Percentiles rank a stretch among this genome's conserved stretches.
Evolutionary conservation across 257 asterid genomes (phyloP).

Genomic region (Echites panduratus): DNA sequence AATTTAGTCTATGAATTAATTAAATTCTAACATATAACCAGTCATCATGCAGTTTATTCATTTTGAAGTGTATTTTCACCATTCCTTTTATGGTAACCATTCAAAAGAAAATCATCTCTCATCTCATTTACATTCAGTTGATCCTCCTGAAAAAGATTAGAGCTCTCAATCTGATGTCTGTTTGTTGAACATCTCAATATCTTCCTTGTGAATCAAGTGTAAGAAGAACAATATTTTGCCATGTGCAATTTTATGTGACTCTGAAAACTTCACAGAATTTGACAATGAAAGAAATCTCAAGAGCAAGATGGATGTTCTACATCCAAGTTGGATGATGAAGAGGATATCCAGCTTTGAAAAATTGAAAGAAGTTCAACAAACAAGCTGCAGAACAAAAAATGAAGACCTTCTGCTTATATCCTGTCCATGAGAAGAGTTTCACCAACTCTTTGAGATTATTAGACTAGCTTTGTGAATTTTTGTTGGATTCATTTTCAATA

Average conservation of each 20-base stretch:
- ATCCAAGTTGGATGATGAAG: slow-evolving; percentile 92
- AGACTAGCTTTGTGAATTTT: slow-evolving; percentile 76
- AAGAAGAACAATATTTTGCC: slow-evolving; percentile 27
- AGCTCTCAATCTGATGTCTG: background rate
- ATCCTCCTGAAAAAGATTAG: slow-evolving; percentile 18
- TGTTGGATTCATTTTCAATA: slow-evolving; percentile 44
- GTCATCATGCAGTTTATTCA: background rate
- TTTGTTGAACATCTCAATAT: slow-evolving; percentile 13
- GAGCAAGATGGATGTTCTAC: slow-evolving; percentile 80
- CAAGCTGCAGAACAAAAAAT: slow-evolving; percentile 80
- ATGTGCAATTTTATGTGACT: slow-evolving; percentile 42
- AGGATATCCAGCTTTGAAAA: slow-evolving; percentile 78
- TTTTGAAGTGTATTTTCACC: background rate
- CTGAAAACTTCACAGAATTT: slow-evolving; percentile 39
- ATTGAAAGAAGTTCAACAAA: slow-evolving; percentile 74
- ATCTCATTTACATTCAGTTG: too few relatives aligned
- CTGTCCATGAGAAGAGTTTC: slow-evolving; percentile 83
- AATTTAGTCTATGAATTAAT: background rate
- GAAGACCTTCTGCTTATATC: slow-evolving; percentile 74
- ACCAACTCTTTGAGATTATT: slow-evolving; percentile 76
- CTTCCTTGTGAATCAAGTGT: slow-evolving; percentile 44
- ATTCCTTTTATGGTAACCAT: background rate
- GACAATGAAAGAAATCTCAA: slow-evolving; percentile 6
- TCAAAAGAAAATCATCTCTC: too few relatives aligned
- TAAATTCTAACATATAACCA: background rate